Evolutionary conservation across 495 filamentous ascomycete species (phyloP), one percentile per base, ranked within the genome.

Genomic region (Choiromyces venosus): DNA sequence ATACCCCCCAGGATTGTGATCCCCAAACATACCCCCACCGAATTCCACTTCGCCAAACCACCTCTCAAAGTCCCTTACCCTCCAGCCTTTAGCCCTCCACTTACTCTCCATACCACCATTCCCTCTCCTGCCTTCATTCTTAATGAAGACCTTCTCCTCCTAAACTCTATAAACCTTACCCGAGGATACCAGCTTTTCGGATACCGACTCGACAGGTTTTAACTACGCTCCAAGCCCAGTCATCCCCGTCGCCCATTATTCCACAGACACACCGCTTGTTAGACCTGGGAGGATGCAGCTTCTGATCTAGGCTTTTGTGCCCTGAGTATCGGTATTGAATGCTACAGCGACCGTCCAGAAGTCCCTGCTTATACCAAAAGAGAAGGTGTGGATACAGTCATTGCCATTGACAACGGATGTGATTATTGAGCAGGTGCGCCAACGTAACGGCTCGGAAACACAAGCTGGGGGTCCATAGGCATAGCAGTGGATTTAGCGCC

Each of bases 101-200:
- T 72, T 82, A 81, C 0, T 81, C 78, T 33, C 79, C 79, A 9
- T 83, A 68, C 46, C 40, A 21, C 68, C 76, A 21, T 33, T 38
- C 21, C 64, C 68, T 25, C n/a, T n/a, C n/a, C n/a, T n/a, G n/a
- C n/a, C n/a, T n/a, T 65, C 76, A 21, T 38, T 19, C n/a, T 69
- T 37, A 67, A 82, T 84, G 73, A 88, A 87, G 19, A 89, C 89
- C 12, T 82, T 82, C 81, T 86, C 86, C 14, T 85, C 88, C 82
- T 91, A 89, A 21, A 92, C 85, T 1, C 88, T 84, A 82, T 92
- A 92, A 0, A 92, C 88, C 78, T 92, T 90, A n/a, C 91, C 91
- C 0, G 91, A 91, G 4, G 91, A 91, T 74, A 91, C 81, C 9
- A 93, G 84, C 79, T 92, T 93, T 5, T 86, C 83, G 40, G 85